These are phyloP conservation scores for Ceratorhiza oryzae-sativae DNA, from an alignment of 1,284 basidiomycete genomes.

Conservation along the genomic window DNA sequence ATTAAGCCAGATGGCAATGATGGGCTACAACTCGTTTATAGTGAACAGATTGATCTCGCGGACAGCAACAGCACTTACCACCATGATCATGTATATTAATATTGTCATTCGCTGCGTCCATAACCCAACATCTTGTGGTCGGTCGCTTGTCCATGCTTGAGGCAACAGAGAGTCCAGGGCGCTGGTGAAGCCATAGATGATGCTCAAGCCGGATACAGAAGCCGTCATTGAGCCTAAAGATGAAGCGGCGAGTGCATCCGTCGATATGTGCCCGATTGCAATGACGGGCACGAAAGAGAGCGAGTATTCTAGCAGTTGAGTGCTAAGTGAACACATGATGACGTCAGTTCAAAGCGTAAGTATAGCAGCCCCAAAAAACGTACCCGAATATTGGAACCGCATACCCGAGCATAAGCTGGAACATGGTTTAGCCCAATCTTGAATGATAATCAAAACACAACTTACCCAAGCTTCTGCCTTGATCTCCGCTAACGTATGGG, in stretches of 20 bases:
- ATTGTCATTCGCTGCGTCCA: slow-evolving; percentile 89
- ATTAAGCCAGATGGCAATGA: slow-evolving; percentile 77
- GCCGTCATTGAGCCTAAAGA: slow-evolving; percentile 91
- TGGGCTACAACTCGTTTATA: slow-evolving; percentile 58
- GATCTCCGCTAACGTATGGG: slow-evolving; percentile 11
- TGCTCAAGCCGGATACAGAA: slow-evolving; percentile 66
- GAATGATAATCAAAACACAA: background rate
- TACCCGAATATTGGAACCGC: slow-evolving; percentile 73
- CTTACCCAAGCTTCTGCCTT: slow-evolving; percentile 26
- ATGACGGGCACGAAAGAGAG: slow-evolving; percentile 77
- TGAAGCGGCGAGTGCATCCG: slow-evolving; percentile 81
- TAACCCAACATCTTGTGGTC: slow-evolving; percentile 84
- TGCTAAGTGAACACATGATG: slow-evolving; percentile 54
- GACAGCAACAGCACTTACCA: slow-evolving; percentile 56
- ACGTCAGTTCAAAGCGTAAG: background rate
- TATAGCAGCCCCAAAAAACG: slow-evolving; percentile 45
- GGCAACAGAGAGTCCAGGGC: slow-evolving; percentile 91
- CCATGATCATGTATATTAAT: slow-evolving; percentile 65
- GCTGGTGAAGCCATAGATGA: slow-evolving; percentile 85
- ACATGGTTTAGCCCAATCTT: background rate
- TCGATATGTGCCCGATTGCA: slow-evolving; percentile 85
- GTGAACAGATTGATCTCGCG: slow-evolving; percentile 48
- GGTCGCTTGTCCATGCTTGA: slow-evolving; percentile 85
- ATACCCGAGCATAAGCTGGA: slow-evolving; percentile 60
- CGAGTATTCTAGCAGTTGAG: slow-evolving; percentile 77